Base-by-base conservation (phyloP, 2,329 filamentous ascomycete species). In the Trichoderma citrinoviride region DNA sequence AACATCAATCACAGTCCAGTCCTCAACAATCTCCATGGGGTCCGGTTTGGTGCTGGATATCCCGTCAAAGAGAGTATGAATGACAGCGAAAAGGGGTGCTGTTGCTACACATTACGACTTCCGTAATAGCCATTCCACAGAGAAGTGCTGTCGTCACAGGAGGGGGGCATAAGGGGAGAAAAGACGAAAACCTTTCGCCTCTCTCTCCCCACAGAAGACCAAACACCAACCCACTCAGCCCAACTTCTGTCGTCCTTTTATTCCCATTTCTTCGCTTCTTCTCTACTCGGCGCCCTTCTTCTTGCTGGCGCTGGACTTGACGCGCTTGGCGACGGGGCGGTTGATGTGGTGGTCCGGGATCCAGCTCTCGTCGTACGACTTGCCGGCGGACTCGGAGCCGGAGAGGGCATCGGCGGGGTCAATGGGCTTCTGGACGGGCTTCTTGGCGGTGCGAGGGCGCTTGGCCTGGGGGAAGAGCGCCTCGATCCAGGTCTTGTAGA, bases 401-500 rank as follows among this genome's bases (percentile, higher is more conserved):
- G 90, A 86, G 55, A 90, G 86, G 44, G 84, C 80, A 71, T 83
- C 82, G 67, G 82, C 84, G 60, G 84, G 77, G 64, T 90, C 88
- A 70, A 85, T 83, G 33, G 65, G 44, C 67, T 83, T 82, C 80
- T 90, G 90, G 83, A 91, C 91, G 71, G 78, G 77, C 75, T 87
- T 87, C 74, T 83, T 85, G 69, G 84, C 79, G 33, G 84, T 80
- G 73, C 82, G 83, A 65, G 85, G 81, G 81, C 88, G 87, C 82
- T 92, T 91, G 70, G 90, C 88, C 83, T 97, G 92, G 55, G 95
- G 94, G 84, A 98, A 97, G 76, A 99, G 90, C 15, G 93, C 89
- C 73, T 93, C 91, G 79, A 99, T 90, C 93, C 94, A 98, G 74
- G 94, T 96, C 83, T 90, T 95, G 87, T 99, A 99, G 81, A 97